These are phyloP conservation scores for Coemansia sp. DNA, from an alignment of 192 early-diverging fungal species.

Conservation along the genomic window DNA sequence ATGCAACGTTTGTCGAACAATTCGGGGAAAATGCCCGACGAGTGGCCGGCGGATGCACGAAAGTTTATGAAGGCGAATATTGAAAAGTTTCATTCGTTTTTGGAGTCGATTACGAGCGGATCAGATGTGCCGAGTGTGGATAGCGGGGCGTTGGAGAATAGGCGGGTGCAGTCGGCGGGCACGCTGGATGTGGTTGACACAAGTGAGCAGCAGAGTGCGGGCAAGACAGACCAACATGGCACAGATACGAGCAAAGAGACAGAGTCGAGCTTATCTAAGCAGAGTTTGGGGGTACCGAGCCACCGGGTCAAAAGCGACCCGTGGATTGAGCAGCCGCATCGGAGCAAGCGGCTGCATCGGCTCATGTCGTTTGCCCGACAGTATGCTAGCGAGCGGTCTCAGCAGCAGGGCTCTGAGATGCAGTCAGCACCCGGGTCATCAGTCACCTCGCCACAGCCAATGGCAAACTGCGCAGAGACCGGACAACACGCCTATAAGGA, in stretches of 20 bases:
- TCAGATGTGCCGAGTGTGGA: not conserved
- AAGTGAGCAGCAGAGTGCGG: not conserved
- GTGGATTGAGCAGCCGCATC: slow-evolving; percentile 1
- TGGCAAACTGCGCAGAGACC: not conserved
- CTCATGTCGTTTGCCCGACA: not conserved
- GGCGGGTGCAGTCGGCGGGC: slow-evolving; percentile 5
- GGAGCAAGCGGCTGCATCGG: not conserved
- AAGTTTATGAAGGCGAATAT: slow-evolving; percentile 40
- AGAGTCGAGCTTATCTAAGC: not conserved
- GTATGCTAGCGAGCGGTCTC: not conserved
- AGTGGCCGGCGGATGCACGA: slow-evolving; percentile 42
- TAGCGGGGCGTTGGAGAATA: not conserved
- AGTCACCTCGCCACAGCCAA: not conserved
- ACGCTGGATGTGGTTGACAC: not conserved
- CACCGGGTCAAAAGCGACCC: not conserved
- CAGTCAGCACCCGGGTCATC: not conserved
- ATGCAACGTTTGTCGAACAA: slow-evolving; percentile 49
- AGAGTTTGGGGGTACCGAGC: not conserved
- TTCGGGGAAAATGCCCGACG: slow-evolving; percentile 33
- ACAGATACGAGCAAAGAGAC: not conserved
- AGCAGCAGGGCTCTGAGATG: not conserved
- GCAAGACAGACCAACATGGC: not conserved
- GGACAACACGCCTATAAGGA: not conserved
- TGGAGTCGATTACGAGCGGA: slow-evolving; percentile 27
- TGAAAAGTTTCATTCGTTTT: slow-evolving; percentile 22